Base-by-base conservation (phyloP, 140 eudicot species). In the Senecio squalidus region DNA sequence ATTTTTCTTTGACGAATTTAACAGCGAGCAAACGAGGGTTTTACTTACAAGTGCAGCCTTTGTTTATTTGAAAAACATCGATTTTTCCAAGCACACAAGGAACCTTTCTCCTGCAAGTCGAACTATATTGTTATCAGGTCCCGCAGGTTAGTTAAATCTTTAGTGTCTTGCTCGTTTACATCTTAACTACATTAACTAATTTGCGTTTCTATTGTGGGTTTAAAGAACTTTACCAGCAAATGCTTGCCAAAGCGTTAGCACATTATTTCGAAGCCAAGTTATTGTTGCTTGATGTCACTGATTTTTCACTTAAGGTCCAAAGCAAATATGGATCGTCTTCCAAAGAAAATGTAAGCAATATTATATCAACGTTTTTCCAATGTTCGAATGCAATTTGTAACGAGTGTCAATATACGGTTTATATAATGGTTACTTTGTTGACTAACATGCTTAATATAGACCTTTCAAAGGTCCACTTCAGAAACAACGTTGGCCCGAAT, bases 81-180 rank as follows among this genome's bases (percentile, higher is more conserved):
- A 91, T 57, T 67, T 91, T 29, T 59, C 82, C 21, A 86, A 84
- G 82, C 87, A 86, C 74, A 91, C 88, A n/a, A 72, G 96, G 59
- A 91, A 91, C 74, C 98, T 91, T 25, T 70, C 94, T 68, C 98
- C 98, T 3, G 96, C 96, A 28, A 91, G 98, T 61, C 91, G 90
- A 71, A 82, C 98, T 60, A 91, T 91, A 51, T 79, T 91, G 83
- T 78, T 91, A 22, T 86, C 98, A 56, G 98, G 98, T 17, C 94
- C 98, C 11, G 82, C 96, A 24, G 98, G 98, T 86, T 47, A 9
- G 76, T 74, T 58, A 7, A 20, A 1, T 0, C 4, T 28, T 48
- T 48, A 4, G 38, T 25, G 16, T 46, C 27, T 29, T 3, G 5
- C 0, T 25, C 0, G 9, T 2, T 21, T 22, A 2, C 9, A 54